Conservation (phyloP, 2,329 filamentous ascomycete genomes). For the Cyanodermella asteris region DNA sequence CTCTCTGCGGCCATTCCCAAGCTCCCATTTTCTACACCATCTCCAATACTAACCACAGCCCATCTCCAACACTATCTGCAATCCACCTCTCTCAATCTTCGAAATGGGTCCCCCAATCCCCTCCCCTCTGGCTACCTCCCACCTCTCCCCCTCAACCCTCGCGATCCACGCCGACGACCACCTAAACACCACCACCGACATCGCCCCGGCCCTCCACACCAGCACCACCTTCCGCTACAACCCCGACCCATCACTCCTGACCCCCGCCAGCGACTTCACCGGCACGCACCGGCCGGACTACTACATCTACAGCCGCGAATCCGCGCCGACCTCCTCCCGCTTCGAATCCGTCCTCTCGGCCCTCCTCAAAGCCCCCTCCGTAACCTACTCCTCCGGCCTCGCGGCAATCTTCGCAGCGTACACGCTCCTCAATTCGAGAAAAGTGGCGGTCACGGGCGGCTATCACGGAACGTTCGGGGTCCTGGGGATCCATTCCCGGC, state of each 20-base stretch:
- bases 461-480: constrained; percentile 93
- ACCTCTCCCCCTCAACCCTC: constrained; percentile 40
- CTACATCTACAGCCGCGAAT: constrained; percentile 67
- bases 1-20: too few species aligned
- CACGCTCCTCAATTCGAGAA: constrained; percentile 61
- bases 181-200: constrained; percentile 51
- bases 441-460: constrained; percentile 60
- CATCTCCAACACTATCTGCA: too few species aligned
- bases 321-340: constrained; percentile 59
- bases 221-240: constrained; percentile 80
- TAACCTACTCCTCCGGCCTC: constrained; percentile 71
- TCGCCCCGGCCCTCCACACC: constrained; percentile 75
- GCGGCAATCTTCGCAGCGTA: constrained; percentile 75
- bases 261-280: constrained; percentile 27
- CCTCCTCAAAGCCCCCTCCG: constrained; percentile 43
- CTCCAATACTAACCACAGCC: too few species aligned
- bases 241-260: constrained; percentile 43
- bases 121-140: neutral
- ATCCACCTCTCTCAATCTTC: too few species aligned
- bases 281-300: constrained; percentile 29
- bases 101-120: too few species aligned
- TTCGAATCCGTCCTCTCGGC: constrained; percentile 63
- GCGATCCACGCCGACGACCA: constrained; percentile 67
- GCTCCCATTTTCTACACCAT: too few species aligned
- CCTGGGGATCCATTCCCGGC: constrained; percentile 47